Conservation (phyloP, 1,284 basidiomycete species). For the Ustilago trichophora region DNA sequence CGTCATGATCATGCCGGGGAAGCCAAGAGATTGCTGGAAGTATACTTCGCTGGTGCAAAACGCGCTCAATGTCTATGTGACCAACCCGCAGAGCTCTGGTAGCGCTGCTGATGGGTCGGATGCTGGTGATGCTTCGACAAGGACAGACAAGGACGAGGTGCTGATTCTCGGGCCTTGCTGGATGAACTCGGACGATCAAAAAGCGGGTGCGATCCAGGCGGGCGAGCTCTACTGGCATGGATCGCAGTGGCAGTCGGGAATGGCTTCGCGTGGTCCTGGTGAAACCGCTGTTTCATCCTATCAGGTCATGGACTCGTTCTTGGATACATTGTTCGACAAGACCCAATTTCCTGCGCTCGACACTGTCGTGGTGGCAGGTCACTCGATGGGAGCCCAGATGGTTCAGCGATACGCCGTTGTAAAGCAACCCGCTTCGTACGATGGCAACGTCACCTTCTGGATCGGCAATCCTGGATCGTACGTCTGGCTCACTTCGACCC, state of each 20-base stretch:
- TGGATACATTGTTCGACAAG: slow-evolving; percentile 54
- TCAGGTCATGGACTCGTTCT: slow-evolving; percentile 51
- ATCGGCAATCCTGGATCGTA: slow-evolving; percentile 60
- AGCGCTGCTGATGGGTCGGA: slow-evolving; percentile 12
- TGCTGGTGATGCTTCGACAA: neutral
- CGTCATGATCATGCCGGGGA: slow-evolving; percentile 61
- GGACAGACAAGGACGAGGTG: slow-evolving; percentile 30
- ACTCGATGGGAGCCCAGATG: slow-evolving; percentile 62
- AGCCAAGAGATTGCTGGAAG: slow-evolving; percentile 62
- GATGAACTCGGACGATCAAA: slow-evolving; percentile 52
- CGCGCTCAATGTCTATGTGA: slow-evolving; percentile 34
- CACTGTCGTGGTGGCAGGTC: slow-evolving; percentile 53
- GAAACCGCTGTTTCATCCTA: slow-evolving; percentile 43
- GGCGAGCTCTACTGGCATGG: slow-evolving; percentile 55
- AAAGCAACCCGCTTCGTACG: slow-evolving; percentile 51
- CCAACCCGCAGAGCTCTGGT: slow-evolving; percentile 24
- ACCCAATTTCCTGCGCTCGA: slow-evolving; percentile 50
- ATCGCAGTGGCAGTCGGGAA: slow-evolving; percentile 57
- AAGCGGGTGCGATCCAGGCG: slow-evolving; percentile 30
- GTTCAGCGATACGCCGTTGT: slow-evolving; percentile 53
- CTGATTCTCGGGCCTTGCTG: slow-evolving; percentile 55
- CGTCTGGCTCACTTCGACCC: slow-evolving; percentile 43
- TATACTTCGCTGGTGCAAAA: slow-evolving; percentile 57
- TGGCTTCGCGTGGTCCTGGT: slow-evolving; percentile 31
- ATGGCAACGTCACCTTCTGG: slow-evolving; percentile 54